These are phyloP conservation scores for Panellus pusillus DNA, from an alignment of 768 basidiomycete genomes.

Conservation along the genomic window DNA sequence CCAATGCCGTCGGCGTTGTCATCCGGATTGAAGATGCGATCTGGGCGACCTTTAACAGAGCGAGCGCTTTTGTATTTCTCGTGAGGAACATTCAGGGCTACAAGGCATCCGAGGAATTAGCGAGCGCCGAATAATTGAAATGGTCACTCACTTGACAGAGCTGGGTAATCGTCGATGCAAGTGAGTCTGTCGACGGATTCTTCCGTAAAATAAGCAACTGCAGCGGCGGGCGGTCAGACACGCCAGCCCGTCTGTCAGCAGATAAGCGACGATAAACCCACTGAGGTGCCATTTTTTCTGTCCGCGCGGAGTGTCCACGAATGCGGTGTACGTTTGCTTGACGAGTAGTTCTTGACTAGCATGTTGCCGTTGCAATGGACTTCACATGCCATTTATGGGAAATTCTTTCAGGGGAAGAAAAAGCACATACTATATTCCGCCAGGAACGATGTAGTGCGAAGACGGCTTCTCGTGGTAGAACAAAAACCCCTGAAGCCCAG, in stretches of 20 bases:
- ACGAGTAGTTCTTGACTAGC: slow-evolving; percentile 48
- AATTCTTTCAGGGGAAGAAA: slow-evolving; percentile 1
- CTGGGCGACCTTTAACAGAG: slow-evolving; percentile 56
- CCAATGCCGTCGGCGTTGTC: slow-evolving; percentile 31
- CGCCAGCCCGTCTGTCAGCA: slow-evolving; percentile 9
- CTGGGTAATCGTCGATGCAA: slow-evolving; percentile 65
- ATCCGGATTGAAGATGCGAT: slow-evolving; percentile 50
- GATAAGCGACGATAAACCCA: slow-evolving; percentile 33
- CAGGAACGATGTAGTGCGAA: slow-evolving; percentile 36
- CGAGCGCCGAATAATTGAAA: not conserved
- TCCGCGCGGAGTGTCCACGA: slow-evolving; percentile 64
- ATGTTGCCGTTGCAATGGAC: slow-evolving; percentile 27
- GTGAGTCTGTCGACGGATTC: slow-evolving; percentile 61
- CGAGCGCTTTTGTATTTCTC: slow-evolving; percentile 74
- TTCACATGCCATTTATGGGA: slow-evolving; percentile 6
- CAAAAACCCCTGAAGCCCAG: slow-evolving; percentile 61
- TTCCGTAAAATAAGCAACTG: slow-evolving; percentile 81
- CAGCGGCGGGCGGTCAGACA: slow-evolving; percentile 20
- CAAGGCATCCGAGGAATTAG: slow-evolving; percentile 28
- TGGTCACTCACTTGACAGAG: slow-evolving; percentile 29
- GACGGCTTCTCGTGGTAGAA: slow-evolving; percentile 79
- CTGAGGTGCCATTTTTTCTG: slow-evolving; percentile 83
- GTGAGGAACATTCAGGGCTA: slow-evolving; percentile 55
- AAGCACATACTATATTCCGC: slow-evolving; percentile 45
- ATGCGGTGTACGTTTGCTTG: slow-evolving; percentile 83